phyloP scores from a whole-genome alignment of 2,329 filamentous ascomycete species.

The Colletotrichum somersetense region DNA sequence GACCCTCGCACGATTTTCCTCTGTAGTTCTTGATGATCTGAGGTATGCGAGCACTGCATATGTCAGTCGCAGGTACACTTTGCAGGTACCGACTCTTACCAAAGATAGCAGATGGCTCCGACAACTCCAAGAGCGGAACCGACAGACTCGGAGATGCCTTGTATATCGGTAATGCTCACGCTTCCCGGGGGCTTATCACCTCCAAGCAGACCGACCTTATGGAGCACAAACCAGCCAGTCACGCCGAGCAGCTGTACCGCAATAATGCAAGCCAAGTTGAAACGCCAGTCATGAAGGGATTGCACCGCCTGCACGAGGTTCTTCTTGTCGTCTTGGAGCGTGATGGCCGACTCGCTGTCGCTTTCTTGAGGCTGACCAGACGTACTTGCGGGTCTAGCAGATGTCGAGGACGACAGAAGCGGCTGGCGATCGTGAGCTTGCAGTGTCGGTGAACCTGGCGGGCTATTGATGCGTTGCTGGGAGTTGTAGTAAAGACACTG shows the following conservation, averaged over 20 bases:
- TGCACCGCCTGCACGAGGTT: not conserved
- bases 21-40: slow-evolving; percentile 33
- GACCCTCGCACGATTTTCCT: slow-evolving; percentile 26
- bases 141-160: slow-evolving; percentile 7
- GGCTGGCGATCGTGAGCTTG: slow-evolving; percentile 4
- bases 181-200: not conserved
- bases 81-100: not conserved
- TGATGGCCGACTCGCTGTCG: not conserved
- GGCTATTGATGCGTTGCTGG: not conserved
- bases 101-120: slow-evolving; percentile 30
- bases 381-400: not conserved
- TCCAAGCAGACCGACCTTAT: not conserved
- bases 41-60: slow-evolving; percentile 18
- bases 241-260: slow-evolving; percentile 1
- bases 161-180: not conserved
- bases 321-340: not conserved
- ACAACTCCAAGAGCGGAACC: slow-evolving; percentile 24
- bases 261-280: slow-evolving; percentile 9
- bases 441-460: not conserved
- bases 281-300: slow-evolving; percentile 17
- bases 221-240: slow-evolving; percentile 15
- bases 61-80: not conserved
- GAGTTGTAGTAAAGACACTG: slow-evolving; percentile 31
- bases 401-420: not conserved
- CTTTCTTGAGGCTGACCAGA: no score